Conservation (phyloP, 1,284 basidiomycete genomes). For the Puccinia triticina region DNA sequence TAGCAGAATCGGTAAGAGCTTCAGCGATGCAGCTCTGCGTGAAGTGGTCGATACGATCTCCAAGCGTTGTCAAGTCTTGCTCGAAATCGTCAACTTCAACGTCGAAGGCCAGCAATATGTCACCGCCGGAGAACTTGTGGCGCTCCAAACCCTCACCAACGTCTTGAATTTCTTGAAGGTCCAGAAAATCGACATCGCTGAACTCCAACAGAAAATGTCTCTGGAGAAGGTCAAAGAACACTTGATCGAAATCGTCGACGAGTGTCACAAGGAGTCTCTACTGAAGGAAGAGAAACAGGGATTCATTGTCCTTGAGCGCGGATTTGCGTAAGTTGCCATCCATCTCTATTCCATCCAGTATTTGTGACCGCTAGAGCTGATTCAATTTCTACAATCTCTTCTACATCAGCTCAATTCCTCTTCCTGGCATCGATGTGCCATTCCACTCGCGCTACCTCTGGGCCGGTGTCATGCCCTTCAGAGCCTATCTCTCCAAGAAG, state of each 20-base stretch:
- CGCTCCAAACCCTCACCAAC: conserved; percentile 89
- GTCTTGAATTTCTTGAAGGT: conserved; percentile 95
- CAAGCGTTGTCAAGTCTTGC: conserved; percentile 73
- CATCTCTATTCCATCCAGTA: no score
- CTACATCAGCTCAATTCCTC: conserved; percentile 70
- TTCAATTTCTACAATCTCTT: no score
- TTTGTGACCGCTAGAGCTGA: no score
- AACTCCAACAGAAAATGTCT: conserved; percentile 79
- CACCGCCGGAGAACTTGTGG: conserved; percentile 91
- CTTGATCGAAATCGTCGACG: conserved; percentile 84
- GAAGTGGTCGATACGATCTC: conserved; percentile 93
- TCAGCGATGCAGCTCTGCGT: conserved; percentile 81
- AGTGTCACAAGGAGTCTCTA: conserved; percentile 73
- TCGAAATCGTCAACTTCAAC: conserved; percentile 95
- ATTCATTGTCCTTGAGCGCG: conserved; percentile 92
- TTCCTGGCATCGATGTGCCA: conserved; percentile 96
- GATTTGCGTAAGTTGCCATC: conserved; percentile 67
- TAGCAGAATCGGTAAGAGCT: conserved; percentile 86
- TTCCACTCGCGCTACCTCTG: conserved; percentile 99
- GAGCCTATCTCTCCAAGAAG: conserved; percentile 95
- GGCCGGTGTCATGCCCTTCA: conserved; percentile 97
- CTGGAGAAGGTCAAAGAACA: conserved; percentile 89
- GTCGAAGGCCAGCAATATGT: conserved; percentile 75
- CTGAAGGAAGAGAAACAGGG: conserved; percentile 76
- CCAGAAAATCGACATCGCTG: conserved; percentile 92